phyloP scores from a whole-genome alignment of 768 basidiomycete species.

The Podaxis sp. region DNA sequence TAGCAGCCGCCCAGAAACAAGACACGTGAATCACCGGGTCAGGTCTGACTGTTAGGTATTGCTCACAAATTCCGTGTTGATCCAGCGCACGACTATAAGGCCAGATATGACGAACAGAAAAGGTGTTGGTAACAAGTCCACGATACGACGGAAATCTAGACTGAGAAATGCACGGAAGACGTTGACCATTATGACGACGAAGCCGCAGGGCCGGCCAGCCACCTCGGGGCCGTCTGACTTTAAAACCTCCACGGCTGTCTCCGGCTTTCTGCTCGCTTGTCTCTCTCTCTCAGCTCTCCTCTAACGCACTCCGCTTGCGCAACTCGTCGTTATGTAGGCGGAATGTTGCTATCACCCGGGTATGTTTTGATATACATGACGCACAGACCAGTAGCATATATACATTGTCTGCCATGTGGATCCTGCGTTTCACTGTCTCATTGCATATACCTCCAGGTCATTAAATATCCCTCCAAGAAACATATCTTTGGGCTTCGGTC shows the following conservation, averaged over 20 bases:
- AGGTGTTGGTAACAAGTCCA: background rate
- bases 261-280: background rate
- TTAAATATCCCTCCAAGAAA: background rate
- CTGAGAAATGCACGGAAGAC: background rate
- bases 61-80: constrained; percentile 9
- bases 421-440: too few relatives aligned
- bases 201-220: constrained; percentile 1
- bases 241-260: constrained; percentile 9
- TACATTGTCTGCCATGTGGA: background rate
- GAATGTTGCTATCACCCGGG: background rate
- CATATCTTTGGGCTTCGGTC: background rate
- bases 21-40: constrained; percentile 15
- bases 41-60: background rate
- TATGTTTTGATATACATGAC: background rate
- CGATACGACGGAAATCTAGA: constrained; percentile 1
- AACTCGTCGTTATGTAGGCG: too few relatives aligned
- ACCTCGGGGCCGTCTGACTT: background rate
- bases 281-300: background rate
- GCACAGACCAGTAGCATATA: background rate
- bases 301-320: too few relatives aligned
- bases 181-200: constrained; percentile 1
- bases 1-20: background rate
- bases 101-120: background rate
- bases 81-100: background rate
- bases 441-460: background rate